These are phyloP conservation scores for Elsinoe perseae DNA, from an alignment of 2,329 filamentous ascomycete species.

Conservation along the genomic window DNA sequence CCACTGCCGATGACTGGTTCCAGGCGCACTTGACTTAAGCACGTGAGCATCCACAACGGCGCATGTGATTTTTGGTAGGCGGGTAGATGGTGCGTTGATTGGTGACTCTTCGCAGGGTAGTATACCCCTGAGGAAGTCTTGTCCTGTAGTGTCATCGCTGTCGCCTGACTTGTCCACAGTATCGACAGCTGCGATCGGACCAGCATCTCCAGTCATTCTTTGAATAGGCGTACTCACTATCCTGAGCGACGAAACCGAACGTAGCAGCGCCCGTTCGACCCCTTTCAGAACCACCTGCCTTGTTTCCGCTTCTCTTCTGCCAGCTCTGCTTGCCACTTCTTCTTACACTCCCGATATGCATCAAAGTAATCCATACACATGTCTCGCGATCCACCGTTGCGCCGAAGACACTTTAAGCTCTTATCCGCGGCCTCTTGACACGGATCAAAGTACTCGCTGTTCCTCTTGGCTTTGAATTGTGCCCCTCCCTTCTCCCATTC, in stretches of 20 bases:
- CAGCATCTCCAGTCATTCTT: not conserved
- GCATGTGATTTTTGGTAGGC: not conserved
- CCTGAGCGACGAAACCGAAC: no score
- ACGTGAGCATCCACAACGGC: not conserved
- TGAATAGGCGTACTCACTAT: no score
- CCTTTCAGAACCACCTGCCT: slow-evolving; percentile 26
- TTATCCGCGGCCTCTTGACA: slow-evolving; percentile 84
- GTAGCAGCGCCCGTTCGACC: no score
- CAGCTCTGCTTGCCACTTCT: slow-evolving; percentile 67
- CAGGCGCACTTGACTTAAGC: not conserved
- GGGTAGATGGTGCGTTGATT: no score
- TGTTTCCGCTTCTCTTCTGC: slow-evolving; percentile 39
- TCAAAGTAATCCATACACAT: slow-evolving; percentile 96
- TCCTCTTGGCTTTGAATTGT: slow-evolving; percentile 54
- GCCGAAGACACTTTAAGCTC: slow-evolving; percentile 79
- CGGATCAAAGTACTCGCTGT: slow-evolving; percentile 88
- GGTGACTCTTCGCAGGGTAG: no score
- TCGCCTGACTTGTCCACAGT: not conserved
- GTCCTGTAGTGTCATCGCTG: not conserved
- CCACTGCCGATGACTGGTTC: no score
- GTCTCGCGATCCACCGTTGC: slow-evolving; percentile 77
- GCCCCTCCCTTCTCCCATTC: slow-evolving; percentile 31
- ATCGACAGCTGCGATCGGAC: no score
- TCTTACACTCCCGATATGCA: slow-evolving; percentile 90
- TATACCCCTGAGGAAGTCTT: not conserved